Evolutionary conservation across 257 asterid genomes (phyloP).

Genomic region (Solanum arcanum): DNA sequence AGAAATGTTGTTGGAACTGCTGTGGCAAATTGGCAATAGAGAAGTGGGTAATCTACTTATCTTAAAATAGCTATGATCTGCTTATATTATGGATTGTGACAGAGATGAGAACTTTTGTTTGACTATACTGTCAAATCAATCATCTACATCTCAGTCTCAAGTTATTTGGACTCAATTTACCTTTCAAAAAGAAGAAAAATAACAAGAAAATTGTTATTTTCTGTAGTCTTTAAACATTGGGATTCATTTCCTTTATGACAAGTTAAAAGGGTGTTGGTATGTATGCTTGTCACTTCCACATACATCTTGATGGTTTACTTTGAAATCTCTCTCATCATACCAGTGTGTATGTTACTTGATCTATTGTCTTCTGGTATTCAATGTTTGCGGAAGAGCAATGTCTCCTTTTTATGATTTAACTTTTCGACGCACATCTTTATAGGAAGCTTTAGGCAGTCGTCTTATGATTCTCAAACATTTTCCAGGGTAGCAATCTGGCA

Average conservation of each 20-base stretch:
- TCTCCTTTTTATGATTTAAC: not conserved
- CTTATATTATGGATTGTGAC: not conserved
- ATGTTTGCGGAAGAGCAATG: not conserved
- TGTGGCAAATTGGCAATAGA: not conserved
- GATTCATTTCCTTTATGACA: not conserved
- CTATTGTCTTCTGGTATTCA: not conserved
- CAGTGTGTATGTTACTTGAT: not conserved
- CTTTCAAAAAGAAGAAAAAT: not conserved
- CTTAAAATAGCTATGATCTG: not conserved
- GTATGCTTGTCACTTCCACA: not conserved
- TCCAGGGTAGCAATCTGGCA: conserved; percentile 82
- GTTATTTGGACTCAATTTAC: not conserved
- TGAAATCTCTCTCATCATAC: not conserved
- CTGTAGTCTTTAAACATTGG: not conserved
- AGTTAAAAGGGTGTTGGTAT: not conserved
- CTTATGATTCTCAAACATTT: not conserved
- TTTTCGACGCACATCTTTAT: not conserved
- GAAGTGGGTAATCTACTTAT: not conserved
- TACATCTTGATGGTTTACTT: not conserved
- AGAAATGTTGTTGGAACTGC: not conserved
- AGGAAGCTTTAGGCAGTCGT: not conserved
- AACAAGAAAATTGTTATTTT: not conserved
- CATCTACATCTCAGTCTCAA: not conserved
- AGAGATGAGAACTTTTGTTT: not conserved
- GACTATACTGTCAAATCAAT: not conserved